Base-by-base conservation (phyloP, 2,329 filamentous ascomycete genomes). In the Fusarium scirpi region DNA sequence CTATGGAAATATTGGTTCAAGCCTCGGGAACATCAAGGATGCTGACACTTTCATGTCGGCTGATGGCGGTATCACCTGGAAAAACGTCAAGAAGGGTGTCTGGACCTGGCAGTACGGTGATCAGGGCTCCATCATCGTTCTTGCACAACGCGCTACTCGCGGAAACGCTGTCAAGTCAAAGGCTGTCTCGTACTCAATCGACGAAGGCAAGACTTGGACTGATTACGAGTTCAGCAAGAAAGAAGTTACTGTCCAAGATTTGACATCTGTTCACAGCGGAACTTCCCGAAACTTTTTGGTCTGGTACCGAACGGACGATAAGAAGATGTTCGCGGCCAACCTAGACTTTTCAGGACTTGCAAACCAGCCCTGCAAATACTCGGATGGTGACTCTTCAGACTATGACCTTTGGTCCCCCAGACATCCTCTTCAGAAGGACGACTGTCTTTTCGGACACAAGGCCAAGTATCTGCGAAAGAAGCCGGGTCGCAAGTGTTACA, bases 81-180 rank as follows among this genome's bases (percentile, higher is more conserved):
- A 86, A 70, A 89, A 90, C 62, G 90, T 95, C 66, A 95, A 92
- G 82, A 94, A 97, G 80, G 97, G 96, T 8, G 88, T 87, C 38
- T 97, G 94, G 85, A 91, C 92, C 76, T 99, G 94, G 94, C 93
- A 97, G 76, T 97, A 94, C 78, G 97, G 96, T 62, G 97, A 99
- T 75, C 94, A 97, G 79, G 96, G 96, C 29, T 96, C 94, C 8
- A 91, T 98, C 74, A 89, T 98, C 67, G 93, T 97, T 44, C 91
- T 99, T 51, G 94, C 95, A 24, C 88, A 92, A 76, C 89, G 94
- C 61, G 85, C 87, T 16, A 86, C 86, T 55, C 85, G 88, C 54
- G 94, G 92, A 7, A 91, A 91, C 69, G 81, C 85, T 2, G 82
- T 94, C 55, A 89, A 87, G 76, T 92, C 91, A 4, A 89, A 92